phyloP scores from a whole-genome alignment of 2,329 filamentous ascomycete species.

The Orbilia javanica region DNA sequence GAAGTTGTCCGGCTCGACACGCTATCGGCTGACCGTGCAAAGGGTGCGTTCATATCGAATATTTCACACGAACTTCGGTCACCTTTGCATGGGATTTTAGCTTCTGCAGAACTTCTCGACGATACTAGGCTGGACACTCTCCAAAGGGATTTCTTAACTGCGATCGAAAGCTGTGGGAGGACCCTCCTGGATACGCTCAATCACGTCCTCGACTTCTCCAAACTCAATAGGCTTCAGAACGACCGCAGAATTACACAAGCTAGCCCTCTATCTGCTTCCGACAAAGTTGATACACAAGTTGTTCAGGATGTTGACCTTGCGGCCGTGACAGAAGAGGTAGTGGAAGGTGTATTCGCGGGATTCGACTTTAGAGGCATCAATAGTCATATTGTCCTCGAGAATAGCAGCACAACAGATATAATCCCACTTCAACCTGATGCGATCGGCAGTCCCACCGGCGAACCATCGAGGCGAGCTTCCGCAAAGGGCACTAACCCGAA shows the following conservation, averaged over 20 bases:
- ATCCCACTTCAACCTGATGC: conserved; percentile 38
- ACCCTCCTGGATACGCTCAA: conserved; percentile 71
- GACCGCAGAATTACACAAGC: conserved; percentile 31
- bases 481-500: conserved; percentile 59
- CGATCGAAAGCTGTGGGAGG: conserved; percentile 69
- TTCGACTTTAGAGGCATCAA: conserved; percentile 64
- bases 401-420: conserved; percentile 59
- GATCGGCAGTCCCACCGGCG: conserved; percentile 13
- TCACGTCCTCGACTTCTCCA: conserved; percentile 68
- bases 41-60: conserved; percentile 72
- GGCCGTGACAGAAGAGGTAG: conserved; percentile 67
- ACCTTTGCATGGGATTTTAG: conserved; percentile 73
- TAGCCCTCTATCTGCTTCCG: conserved; percentile 28
- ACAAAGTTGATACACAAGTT: conserved; percentile 59
- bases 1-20: conserved; percentile 71
- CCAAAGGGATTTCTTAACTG: conserved; percentile 68
- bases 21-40: conserved; percentile 67
- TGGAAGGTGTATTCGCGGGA: conserved; percentile 68
- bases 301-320: conserved; percentile 65
- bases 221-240: conserved; percentile 62
- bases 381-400: conserved; percentile 41
- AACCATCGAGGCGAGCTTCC: conserved; percentile 11
- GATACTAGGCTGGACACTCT: conserved; percentile 69
- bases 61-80: conserved; percentile 74
- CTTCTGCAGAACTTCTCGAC: conserved; percentile 70